Evolutionary conservation across 768 basidiomycete genomes (phyloP).

Genomic region (Lentinula sp.): DNA sequence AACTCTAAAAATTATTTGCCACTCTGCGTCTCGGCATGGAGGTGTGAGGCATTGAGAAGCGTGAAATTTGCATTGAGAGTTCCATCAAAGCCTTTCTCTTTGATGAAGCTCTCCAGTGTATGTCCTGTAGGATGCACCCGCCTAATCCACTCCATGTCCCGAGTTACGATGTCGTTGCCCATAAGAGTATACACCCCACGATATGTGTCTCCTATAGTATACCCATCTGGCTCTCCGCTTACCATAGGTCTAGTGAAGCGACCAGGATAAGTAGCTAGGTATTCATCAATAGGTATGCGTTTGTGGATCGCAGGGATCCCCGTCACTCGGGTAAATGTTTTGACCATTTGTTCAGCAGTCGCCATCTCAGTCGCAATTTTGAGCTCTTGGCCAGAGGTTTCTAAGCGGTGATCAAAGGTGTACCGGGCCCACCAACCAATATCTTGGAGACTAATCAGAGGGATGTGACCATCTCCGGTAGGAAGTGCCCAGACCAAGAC

Average conservation of each 20-base stretch:
- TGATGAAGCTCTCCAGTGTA: slow-evolving; percentile 36
- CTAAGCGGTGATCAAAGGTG: slow-evolving; percentile 28
- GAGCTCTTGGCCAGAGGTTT: slow-evolving; percentile 29
- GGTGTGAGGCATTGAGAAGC: neutral
- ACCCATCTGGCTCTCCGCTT: slow-evolving; percentile 23
- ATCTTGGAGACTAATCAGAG: slow-evolving; percentile 33
- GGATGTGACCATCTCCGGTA: slow-evolving; percentile 27
- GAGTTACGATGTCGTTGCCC: slow-evolving; percentile 35
- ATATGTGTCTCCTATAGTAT: slow-evolving; percentile 35
- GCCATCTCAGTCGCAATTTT: slow-evolving; percentile 30
- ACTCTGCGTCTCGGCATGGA: neutral
- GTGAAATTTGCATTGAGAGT: neutral
- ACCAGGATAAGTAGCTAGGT: slow-evolving; percentile 20
- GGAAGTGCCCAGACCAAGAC: slow-evolving; percentile 34
- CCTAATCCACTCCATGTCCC: slow-evolving; percentile 38
- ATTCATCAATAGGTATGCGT: slow-evolving; percentile 26
- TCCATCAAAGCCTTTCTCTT: slow-evolving; percentile 24
- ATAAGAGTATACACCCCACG: slow-evolving; percentile 37
- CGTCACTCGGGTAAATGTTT: slow-evolving; percentile 31
- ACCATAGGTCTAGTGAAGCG: slow-evolving; percentile 26
- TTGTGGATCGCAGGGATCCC: slow-evolving; percentile 27
- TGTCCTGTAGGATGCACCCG: slow-evolving; percentile 29
- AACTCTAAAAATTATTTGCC: no score
- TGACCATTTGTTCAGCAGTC: slow-evolving; percentile 28
- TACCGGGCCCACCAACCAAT: slow-evolving; percentile 35